Conservation (phyloP, 164 flowering plant genomes). For the Liquidambar formosana region DNA sequence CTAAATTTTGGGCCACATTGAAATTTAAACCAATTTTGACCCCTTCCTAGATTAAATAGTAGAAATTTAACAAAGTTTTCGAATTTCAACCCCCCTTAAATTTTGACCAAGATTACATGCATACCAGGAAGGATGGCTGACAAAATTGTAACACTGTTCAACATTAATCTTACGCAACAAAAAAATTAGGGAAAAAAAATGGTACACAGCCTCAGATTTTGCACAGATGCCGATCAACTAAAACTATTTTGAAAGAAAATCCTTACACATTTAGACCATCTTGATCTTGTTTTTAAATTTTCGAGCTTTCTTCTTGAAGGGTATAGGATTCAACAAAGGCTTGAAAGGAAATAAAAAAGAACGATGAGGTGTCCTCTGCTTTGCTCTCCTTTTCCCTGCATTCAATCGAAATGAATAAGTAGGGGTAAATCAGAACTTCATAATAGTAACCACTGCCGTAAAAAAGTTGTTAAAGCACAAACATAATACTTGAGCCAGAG, state of each 20-base stretch:
- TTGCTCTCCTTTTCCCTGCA: constrained; percentile 49
- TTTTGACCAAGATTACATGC: background rate
- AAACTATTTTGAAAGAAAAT: no score
- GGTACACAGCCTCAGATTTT: background rate
- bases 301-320: constrained; percentile 42
- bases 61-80: no score
- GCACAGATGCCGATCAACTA: background rate
- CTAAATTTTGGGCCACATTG: no score
- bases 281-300: constrained; percentile 24
- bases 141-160: background rate
- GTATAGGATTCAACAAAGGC: constrained; percentile 32
- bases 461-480: background rate
- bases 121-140: background rate
- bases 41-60: no score
- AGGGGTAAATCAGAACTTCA: background rate
- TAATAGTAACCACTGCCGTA: no score
- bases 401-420: background rate
- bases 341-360: constrained; percentile 39
- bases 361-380: constrained; percentile 22
- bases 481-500: background rate
- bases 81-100: no score
- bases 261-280: constrained; percentile 7
- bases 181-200: no score
- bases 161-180: background rate
- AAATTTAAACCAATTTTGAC: no score